These are phyloP conservation scores for Biscogniauxia marginata DNA, from an alignment of 2,329 filamentous ascomycete species.

Conservation along the genomic window DNA sequence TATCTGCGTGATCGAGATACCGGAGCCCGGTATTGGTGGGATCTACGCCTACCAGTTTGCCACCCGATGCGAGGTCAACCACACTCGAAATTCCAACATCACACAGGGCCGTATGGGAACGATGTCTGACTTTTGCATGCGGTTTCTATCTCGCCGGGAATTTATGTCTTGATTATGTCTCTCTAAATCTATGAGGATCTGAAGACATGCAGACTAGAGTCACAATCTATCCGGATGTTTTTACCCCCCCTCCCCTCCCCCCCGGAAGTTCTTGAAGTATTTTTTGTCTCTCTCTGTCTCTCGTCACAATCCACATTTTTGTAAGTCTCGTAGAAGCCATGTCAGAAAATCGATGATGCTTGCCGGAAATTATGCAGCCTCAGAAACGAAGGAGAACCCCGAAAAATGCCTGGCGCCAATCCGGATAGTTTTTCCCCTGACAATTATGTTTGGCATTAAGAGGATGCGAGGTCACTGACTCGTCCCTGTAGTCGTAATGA, in stretches of 20 bases:
- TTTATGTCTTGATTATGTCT: slow-evolving; percentile 24
- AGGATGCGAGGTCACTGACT: not conserved
- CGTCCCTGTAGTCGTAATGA: slow-evolving; percentile 6
- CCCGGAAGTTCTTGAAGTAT: not conserved
- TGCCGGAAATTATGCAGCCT: not conserved
- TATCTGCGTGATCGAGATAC: not conserved
- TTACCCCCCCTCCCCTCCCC: slow-evolving; percentile 11
- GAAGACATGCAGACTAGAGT: slow-evolving; percentile 26
- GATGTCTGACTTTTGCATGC: slow-evolving; percentile 5
- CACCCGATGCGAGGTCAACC: not conserved
- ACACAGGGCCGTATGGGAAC: slow-evolving; percentile 11
- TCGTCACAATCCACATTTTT: not conserved
- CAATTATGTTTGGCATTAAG: not conserved
- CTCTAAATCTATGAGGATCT: slow-evolving; percentile 30
- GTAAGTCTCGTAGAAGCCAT: not conserved
- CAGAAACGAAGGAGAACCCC: not conserved
- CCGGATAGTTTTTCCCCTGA: not conserved
- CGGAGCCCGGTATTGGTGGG: not conserved
- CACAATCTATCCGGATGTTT: slow-evolving; percentile 27
- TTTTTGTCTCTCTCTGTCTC: slow-evolving; percentile 8
- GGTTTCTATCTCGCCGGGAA: slow-evolving; percentile 11
- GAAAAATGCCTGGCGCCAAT: slow-evolving; percentile 1
- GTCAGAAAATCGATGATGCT: not conserved
- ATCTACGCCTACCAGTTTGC: not conserved
- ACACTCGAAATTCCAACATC: not conserved